Conservation (phyloP, 129 eudicot species). For the Ambrosia trifida region DNA sequence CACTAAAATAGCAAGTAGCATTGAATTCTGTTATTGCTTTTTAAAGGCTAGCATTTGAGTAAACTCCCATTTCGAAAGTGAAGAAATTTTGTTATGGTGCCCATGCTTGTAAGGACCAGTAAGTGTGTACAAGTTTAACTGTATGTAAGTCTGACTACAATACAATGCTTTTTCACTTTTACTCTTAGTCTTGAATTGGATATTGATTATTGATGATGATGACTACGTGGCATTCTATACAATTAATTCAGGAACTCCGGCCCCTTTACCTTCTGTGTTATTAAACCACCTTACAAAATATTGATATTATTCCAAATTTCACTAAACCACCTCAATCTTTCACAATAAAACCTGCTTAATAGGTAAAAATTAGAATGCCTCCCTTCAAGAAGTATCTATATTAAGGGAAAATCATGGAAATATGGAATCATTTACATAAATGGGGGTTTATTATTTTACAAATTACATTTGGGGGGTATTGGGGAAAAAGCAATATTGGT, state of each 20-base stretch:
- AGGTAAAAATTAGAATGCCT: too few relatives aligned
- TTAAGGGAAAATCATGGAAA: too few relatives aligned
- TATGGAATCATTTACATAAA: too few relatives aligned
- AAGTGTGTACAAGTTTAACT: slow-evolving; percentile 31
- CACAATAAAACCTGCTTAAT: too few relatives aligned
- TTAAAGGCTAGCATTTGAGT: slow-evolving; percentile 41
- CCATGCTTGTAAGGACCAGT: slow-evolving; percentile 37
- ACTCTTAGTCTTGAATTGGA: slow-evolving; percentile 21
- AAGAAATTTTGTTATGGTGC: slow-evolving; percentile 31
- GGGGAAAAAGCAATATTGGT: too few relatives aligned
- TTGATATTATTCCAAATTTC: too few relatives aligned
- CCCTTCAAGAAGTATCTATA: too few relatives aligned
- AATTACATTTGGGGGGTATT: too few relatives aligned
- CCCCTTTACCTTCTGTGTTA: too few relatives aligned
- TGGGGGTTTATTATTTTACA: too few relatives aligned
- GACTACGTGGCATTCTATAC: slow-evolving; percentile 40
- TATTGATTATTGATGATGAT: slow-evolving; percentile 20
- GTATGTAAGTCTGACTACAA: slow-evolving; percentile 35
- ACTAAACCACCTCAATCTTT: too few relatives aligned
- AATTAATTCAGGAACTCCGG: slow-evolving; percentile 20
- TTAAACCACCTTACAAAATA: too few relatives aligned
- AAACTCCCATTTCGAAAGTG: slow-evolving; percentile 41
- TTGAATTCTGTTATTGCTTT: slow-evolving; percentile 45
- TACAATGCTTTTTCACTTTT: slow-evolving; percentile 32
- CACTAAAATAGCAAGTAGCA: slow-evolving; percentile 37